Base-by-base conservation (phyloP, 2,329 filamentous ascomycete genomes). In the Colletotrichum liaoningense region DNA sequence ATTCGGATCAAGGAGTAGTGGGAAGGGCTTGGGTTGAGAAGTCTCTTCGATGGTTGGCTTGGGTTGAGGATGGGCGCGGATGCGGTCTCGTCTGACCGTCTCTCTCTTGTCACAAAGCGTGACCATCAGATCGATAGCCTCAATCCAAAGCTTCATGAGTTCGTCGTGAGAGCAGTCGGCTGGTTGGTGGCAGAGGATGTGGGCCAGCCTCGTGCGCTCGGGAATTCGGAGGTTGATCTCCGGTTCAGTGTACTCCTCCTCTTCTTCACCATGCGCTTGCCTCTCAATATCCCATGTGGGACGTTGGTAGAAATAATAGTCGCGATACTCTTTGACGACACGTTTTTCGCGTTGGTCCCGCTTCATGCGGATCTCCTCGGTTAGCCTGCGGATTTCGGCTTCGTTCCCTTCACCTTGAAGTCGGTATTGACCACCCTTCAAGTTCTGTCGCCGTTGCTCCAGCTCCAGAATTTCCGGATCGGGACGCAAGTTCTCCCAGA, bases 51-150 rank as follows among this genome's bases (percentile, higher is more conserved):
- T 35, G 9, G 9, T 9, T 35, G 35, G 42, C 33, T 63, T 46
- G 19, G 30, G 19, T 58, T 62, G 42, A 52, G 26, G 12, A 49
- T 49, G 19, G 24, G 35, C 28, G n/a, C 55, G 62, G n/a, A 71
- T 59, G 5, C 42, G 52, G 30, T 62, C 30, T 24, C n/a, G 67
- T 73, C 12, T 78, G 28, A 69, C 52, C 4, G 67, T 78, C 69
- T 80, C 77, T 59, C 73, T 66, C 54, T 77, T 79, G 28, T 74
- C 54, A 46, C 9, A 79, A 8, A 80, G 74, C 16, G 69, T 63
- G 1, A 77, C 73, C 52, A 77, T 79, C 4, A 78, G 71, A 55
- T 76, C n/a, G 28, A 76, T 73, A 54, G 67, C 70, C 63, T 78
- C 49, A 22, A 76, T 75, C 66, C 69, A 74, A 16, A 54, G 58